phyloP scores from a whole-genome alignment of 768 basidiomycete genomes.

The Podaxis carcinomalis region DNA sequence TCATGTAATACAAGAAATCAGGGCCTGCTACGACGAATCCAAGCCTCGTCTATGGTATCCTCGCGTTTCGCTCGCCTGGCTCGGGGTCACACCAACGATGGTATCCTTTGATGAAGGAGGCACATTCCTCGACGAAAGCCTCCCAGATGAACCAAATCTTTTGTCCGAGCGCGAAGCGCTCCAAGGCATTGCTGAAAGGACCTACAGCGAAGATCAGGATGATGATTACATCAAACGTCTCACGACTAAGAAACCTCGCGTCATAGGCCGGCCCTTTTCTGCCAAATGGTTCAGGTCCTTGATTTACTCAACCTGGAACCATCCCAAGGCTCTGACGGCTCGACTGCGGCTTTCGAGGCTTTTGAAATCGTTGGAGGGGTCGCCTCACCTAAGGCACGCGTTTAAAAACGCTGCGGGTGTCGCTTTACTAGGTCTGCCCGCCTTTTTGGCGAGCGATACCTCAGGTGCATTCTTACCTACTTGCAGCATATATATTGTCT shows the following conservation, averaged over 20 bases:
- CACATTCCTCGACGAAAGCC: slow-evolving; percentile 13
- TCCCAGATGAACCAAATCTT: slow-evolving; percentile 15
- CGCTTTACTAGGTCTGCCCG: slow-evolving; percentile 35
- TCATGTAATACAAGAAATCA: slow-evolving; percentile 26
- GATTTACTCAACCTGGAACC: slow-evolving; percentile 20
- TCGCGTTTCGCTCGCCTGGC: slow-evolving; percentile 35
- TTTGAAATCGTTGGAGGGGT: slow-evolving; percentile 28
- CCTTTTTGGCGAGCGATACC: slow-evolving; percentile 33
- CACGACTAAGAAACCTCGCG: not conserved
- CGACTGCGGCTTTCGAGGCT: slow-evolving; percentile 29
- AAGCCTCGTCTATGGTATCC: slow-evolving; percentile 35
- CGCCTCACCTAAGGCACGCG: slow-evolving; percentile 40
- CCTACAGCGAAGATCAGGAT: slow-evolving; percentile 7
- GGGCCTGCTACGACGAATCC: slow-evolving; percentile 26
- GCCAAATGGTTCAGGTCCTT: slow-evolving; percentile 11
- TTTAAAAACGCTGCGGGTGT: slow-evolving; percentile 43
- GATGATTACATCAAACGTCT: not conserved
- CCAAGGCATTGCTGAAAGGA: slow-evolving; percentile 28
- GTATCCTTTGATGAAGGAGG: slow-evolving; percentile 18
- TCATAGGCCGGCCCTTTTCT: slow-evolving; percentile 11
- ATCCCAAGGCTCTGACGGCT: slow-evolving; percentile 20
- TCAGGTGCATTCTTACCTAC: slow-evolving; percentile 22
- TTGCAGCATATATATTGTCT: not conserved
- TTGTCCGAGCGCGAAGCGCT: slow-evolving; percentile 27
- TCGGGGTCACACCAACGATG: slow-evolving; percentile 31